A percentile compares a stretch with the other conserved stretches of the same genome.
phyloP scores from a whole-genome alignment of 352 stramenopile genomes.

The Pythium chondricola region DNA sequence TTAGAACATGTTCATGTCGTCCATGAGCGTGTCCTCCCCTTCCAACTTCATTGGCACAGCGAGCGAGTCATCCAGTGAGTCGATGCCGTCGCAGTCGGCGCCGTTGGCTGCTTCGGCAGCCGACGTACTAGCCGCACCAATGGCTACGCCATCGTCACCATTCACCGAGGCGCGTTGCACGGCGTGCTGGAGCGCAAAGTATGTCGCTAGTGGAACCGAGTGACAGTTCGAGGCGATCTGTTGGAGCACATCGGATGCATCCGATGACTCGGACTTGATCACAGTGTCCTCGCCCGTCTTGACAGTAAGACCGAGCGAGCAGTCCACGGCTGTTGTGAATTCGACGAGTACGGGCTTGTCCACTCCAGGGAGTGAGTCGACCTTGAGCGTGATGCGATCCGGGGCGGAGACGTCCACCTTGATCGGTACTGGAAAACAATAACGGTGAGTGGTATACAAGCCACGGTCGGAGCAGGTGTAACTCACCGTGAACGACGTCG shows the following conservation, averaged over 20 bases:
- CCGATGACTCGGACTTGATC: conserved; percentile 11
- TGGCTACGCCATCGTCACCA: neutral
- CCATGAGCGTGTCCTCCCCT: conserved; percentile 74
- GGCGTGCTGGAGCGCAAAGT: conserved; percentile 57
- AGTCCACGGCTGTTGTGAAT: conserved; percentile 55
- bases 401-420: conserved; percentile 78
- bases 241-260: conserved; percentile 27
- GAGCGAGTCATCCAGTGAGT: conserved; percentile 64
- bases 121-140: conserved; percentile 3
- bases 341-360: conserved; percentile 69
- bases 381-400: conserved; percentile 77
- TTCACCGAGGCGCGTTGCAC: conserved; percentile 8
- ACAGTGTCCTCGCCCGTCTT: conserved; percentile 45
- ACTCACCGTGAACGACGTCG: conserved; percentile 49
- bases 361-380: conserved; percentile 39
- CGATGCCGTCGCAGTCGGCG: conserved; percentile 73
- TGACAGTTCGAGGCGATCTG: conserved; percentile 53
- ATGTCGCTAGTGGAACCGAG: conserved; percentile 74
- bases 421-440: conserved; percentile 39
- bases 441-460: neutral
- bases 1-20: conserved; percentile 85
- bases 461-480: neutral
- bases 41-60: conserved; percentile 79
- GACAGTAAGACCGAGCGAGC: conserved; percentile 50
- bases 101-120: conserved; percentile 18